phyloP scores from a whole-genome alignment of 805 yeast genomes.

The Sugiyamaella valdiviana region DNA sequence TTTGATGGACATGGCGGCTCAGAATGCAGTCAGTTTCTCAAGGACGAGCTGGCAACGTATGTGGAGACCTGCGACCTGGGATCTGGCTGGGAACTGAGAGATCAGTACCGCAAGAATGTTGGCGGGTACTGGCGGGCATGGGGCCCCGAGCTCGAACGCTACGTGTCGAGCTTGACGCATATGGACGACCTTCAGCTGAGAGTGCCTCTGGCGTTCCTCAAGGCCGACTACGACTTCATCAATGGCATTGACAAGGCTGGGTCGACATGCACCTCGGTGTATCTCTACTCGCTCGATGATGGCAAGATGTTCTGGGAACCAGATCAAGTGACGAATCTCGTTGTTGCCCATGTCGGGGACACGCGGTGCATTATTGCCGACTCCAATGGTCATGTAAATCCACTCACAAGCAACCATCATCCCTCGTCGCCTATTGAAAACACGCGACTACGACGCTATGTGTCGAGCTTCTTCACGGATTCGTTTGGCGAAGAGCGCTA shows the following conservation, averaged over 20 bases:
- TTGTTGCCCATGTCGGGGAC: slow-evolving; percentile 90
- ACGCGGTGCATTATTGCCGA: slow-evolving; percentile 85
- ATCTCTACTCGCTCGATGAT: slow-evolving; percentile 44
- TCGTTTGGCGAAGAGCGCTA: slow-evolving; percentile 91
- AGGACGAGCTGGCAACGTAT: slow-evolving; percentile 44
- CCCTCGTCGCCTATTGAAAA: slow-evolving; percentile 79
- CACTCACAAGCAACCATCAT: slow-evolving; percentile 77
- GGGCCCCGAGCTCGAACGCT: slow-evolving; percentile 42
- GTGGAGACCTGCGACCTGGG: slow-evolving; percentile 42
- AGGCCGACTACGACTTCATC: slow-evolving; percentile 55
- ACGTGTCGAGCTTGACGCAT: slow-evolving; percentile 27
- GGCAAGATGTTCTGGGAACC: slow-evolving; percentile 49
- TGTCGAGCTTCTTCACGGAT: slow-evolving; percentile 65
- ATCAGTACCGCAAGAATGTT: slow-evolving; percentile 50
- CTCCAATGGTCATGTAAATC: slow-evolving; percentile 67
- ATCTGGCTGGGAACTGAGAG: slow-evolving; percentile 41
- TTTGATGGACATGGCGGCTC: slow-evolving; percentile 96
- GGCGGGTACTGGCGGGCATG: slow-evolving; percentile 86
- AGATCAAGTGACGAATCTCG: slow-evolving; percentile 57
- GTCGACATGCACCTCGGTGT: slow-evolving; percentile 66
- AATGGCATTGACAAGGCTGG: slow-evolving; percentile 42
- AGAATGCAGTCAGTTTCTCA: slow-evolving; percentile 60
- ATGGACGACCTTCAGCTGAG: slow-evolving; percentile 56
- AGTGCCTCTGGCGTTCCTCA: slow-evolving; percentile 56
- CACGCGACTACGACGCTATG: slow-evolving; percentile 57